Evolutionary conservation across 805 yeast species (phyloP), one percentile per base, ranked within the genome.

Genomic region (Starmera caribaea): DNA sequence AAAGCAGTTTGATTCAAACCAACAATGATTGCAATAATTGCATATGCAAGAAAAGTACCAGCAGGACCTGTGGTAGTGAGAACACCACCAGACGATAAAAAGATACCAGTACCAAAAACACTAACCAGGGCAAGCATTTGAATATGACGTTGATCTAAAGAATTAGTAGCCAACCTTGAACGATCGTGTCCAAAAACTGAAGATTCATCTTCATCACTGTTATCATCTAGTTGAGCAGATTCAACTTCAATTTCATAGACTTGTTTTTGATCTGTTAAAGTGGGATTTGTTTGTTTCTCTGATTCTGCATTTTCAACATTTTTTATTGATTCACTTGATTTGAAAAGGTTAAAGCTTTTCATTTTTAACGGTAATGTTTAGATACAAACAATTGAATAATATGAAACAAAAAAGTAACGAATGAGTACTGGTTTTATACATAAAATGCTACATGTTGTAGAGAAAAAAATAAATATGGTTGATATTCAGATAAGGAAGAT

Each of bases 51-150:
- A n/a, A 61, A 38, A 44, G 61, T 50, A 17, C 65, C 63, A n/a
- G 53, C 60, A 9, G 55, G 54, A 5, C 59, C 59, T 30, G 59
- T 54, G 15, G 45, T 50, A 17, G 52, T 48, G 24, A 63, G 49
- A 16, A 63, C 51, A 27, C 58, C 56, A 32, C 68, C 68, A 1
- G 62, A 52, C 21, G 61, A 54, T 16, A 62, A 44, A 42, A 61
- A 62, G 8, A 63, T 45, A 35, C 68, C 68, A 3, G 68, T 63
- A 36, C 68, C 69, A 43, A 63, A 52, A 38, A 66, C 59, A 40
- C 69, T 66, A 15, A 68, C 69, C 38, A 68, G 61, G 32, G 72
- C 63, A 41, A 68, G 65, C 70, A 68, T 66, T 46, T 66, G 70
- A 42, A 67, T 50, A 47, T 66, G 71, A 32, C 52, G 43, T 24